Evolutionary conservation across 345 rosid genomes (phyloP), one percentile per base, ranked within the genome.

Genomic region (Lenwebbia sp.): DNA sequence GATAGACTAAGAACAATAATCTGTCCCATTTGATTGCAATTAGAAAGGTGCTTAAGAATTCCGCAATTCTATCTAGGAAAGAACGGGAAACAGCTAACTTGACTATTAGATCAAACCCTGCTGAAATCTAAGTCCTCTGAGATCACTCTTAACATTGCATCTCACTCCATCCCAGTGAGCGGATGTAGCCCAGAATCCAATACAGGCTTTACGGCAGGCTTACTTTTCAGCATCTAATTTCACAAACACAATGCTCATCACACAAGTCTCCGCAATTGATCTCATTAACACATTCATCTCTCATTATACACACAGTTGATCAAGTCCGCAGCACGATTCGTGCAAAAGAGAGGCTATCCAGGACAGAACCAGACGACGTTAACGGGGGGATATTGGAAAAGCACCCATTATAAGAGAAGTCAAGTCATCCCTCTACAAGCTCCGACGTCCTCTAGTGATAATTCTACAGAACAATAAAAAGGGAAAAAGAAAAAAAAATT

Each of bases 361-460:
- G 54, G 51, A 40, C 81, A 70, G 78, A 23, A 70, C 41, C 25
- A 86, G 41, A 70, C 52, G 40, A 86, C 53, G 26, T 76, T 65
- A 37, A 10, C 8, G 15, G 13, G 13, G 44, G 26, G 19, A 25
- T 14, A 75, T 33, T 17, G 84, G 33, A 82, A 74, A 88, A 88
- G 70, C 86, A 85, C 82, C 85, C 88, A 87, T 88, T 86, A 70
- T 54, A 84, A 82, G 70, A 51, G 55, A 70, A 74, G 88, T 85
- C 54, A 57, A 85, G 30, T 60, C 89, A 88, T 83, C 83, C 86
- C 89, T 89, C 93, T 90, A 88, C 91, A 90, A 54, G 85, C 86
- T 56, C 88, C 83, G 44, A 47, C 74, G 75, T 82, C 88, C 57
- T 82, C 86, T 37, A 82, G 47, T 56, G 85, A 62, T 85, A 86